Conservation (phyloP, 2,329 filamentous ascomycete species). For the Shiraia sp. region DNA sequence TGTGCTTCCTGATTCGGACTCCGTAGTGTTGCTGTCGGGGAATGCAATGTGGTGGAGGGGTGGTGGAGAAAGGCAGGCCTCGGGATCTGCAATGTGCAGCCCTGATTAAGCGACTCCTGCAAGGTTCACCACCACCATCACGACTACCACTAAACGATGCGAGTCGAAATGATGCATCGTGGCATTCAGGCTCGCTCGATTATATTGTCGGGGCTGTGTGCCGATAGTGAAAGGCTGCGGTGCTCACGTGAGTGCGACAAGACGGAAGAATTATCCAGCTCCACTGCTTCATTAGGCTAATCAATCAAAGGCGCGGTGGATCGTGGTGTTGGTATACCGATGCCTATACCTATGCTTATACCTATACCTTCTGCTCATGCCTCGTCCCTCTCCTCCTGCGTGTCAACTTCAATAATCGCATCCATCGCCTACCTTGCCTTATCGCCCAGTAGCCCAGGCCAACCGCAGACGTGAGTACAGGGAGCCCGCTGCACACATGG, state of each 20-base stretch:
- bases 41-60: no score
- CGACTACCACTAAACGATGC: no score
- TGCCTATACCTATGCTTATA: neutral
- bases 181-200: neutral
- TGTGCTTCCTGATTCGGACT: no score
- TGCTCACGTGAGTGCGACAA: slow-evolving; percentile 10
- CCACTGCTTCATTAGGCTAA: slow-evolving; percentile 41
- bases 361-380: neutral
- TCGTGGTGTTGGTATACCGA: slow-evolving; percentile 1
- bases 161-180: no score
- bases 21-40: no score
- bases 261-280: slow-evolving; percentile 30
- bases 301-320: slow-evolving; percentile 7
- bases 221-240: neutral
- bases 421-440: neutral
- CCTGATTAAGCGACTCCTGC: no score
- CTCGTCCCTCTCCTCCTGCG: no score
- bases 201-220: neutral
- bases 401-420: neutral
- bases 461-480: slow-evolving; percentile 15
- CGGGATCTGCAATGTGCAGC: no score
- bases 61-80: no score
- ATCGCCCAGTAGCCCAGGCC: neutral
- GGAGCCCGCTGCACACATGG: slow-evolving; percentile 8
- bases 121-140: no score